Conservation (phyloP, 768 basidiomycete genomes). For the Boletus reticulatus region DNA sequence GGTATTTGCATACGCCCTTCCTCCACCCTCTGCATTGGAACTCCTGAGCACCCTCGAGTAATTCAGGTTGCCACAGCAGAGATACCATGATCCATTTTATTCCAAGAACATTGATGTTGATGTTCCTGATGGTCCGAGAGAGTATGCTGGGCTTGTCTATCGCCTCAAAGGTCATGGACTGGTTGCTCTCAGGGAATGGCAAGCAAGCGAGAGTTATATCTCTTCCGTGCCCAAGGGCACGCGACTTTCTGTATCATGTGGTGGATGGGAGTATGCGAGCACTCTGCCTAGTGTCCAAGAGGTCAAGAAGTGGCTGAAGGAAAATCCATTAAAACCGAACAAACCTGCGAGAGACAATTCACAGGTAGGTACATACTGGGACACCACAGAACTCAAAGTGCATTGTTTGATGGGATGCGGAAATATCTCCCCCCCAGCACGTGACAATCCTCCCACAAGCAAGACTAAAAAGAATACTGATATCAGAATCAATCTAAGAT, state of each 20-base stretch:
- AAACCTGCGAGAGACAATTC: slow-evolving; percentile 37
- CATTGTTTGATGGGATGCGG: no score
- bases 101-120: slow-evolving; percentile 70
- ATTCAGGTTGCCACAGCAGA: slow-evolving; percentile 50
- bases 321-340: slow-evolving; percentile 15
- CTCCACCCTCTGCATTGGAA: slow-evolving; percentile 47
- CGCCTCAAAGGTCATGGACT: slow-evolving; percentile 63
- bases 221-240: not conserved
- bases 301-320: slow-evolving; percentile 52
- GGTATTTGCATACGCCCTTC: slow-evolving; percentile 43
- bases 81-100: slow-evolving; percentile 79
- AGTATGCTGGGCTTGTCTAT: slow-evolving; percentile 78
- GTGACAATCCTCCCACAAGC: no score
- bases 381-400: no score
- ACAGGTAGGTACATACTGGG: no score
- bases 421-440: no score
- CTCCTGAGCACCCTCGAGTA: slow-evolving; percentile 44
- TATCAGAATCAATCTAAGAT: no score
- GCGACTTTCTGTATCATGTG: slow-evolving; percentile 30
- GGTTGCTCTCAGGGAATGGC: slow-evolving; percentile 60
- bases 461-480: no score
- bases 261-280: slow-evolving; percentile 82
- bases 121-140: slow-evolving; percentile 61
- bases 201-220: slow-evolving; percentile 10
- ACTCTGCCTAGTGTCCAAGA: slow-evolving; percentile 60